Evolutionary conservation across 2,329 filamentous ascomycete species (phyloP), one percentile per base, ranked within the genome.

Genomic region (Paraconiothyrium brasiliense): DNA sequence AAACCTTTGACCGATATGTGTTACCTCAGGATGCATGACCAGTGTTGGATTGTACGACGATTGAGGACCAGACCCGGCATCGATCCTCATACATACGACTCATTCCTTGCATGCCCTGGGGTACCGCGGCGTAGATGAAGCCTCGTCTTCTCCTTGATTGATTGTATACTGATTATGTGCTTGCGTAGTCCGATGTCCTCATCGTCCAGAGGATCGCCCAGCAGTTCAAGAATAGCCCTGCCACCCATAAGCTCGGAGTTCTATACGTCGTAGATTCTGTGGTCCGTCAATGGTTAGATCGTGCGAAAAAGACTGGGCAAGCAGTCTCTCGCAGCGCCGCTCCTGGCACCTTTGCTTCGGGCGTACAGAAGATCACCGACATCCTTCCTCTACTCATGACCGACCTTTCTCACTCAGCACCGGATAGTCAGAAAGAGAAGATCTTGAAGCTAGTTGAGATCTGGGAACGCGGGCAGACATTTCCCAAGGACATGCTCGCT

Each of bases 241-340:
- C 89, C 78, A 97, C 93, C 79, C 94, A 99, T 87, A 99, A 99
- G 84, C 87, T 99, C 81, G 95, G 95, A 83, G 94, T 97, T 77
- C 90, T 99, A 83, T 99, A 99, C 90, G 94, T 98, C 83, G 92
- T 99, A 94, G 95, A 99, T 87, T 97, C 94, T 85, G 94, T 99
- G 87, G 94, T 94, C 80, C 93, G 95, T 82, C 94, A 96, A 84
- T 99, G 95, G 94, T 89, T 97, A 84, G 94, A 98, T 80, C 92
- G 93, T 82, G 94, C 95, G 76, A 95, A 94, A 82, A 87, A 90
- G 76, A 87, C 91, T 70, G 92, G 92, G 74, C 94, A 98, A 69
- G 77, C 80, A 78, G 82, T 90, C 76, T 88, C 93, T 80, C 92
- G 91, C 82, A 89, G 87, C 80, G 93, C 94, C 69, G 88, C 90